Conservation (phyloP, 768 basidiomycete genomes). For the Russula sp. region DNA sequence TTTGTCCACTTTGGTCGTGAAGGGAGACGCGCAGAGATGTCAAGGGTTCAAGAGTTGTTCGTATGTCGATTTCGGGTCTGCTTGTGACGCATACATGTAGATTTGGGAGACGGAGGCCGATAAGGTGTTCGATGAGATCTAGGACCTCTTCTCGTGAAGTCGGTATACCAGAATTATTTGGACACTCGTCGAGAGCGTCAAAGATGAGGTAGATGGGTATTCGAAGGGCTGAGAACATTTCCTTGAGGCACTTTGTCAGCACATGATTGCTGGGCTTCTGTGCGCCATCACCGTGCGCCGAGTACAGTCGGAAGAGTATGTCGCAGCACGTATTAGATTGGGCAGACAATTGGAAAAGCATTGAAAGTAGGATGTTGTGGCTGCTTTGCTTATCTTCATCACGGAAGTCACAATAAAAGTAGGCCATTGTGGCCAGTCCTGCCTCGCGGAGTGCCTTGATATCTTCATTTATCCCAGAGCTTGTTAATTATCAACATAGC, state of each 20-base stretch:
- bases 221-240: neutral
- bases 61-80: neutral
- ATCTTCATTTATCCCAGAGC: neutral
- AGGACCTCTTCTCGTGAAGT: neutral
- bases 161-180: neutral
- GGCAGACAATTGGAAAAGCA: neutral
- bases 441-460: neutral
- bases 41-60: neutral
- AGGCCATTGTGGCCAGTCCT: neutral
- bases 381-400: too few relatives aligned
- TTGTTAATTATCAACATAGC: neutral
- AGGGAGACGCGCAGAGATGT: constrained; percentile 1
- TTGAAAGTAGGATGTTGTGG: neutral
- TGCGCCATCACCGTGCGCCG: neutral
- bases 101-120: neutral
- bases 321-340: neutral
- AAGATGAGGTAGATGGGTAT: neutral
- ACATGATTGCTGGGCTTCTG: neutral
- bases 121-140: neutral
- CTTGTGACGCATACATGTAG: neutral
- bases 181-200: neutral
- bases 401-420: constrained; percentile 1
- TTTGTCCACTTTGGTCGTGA: constrained; percentile 2
- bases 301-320: neutral
- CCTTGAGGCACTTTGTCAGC: neutral